Evolutionary conservation across 495 filamentous ascomycete genomes (phyloP).

Genomic region (Aspergillus sclerotioniger): DNA sequence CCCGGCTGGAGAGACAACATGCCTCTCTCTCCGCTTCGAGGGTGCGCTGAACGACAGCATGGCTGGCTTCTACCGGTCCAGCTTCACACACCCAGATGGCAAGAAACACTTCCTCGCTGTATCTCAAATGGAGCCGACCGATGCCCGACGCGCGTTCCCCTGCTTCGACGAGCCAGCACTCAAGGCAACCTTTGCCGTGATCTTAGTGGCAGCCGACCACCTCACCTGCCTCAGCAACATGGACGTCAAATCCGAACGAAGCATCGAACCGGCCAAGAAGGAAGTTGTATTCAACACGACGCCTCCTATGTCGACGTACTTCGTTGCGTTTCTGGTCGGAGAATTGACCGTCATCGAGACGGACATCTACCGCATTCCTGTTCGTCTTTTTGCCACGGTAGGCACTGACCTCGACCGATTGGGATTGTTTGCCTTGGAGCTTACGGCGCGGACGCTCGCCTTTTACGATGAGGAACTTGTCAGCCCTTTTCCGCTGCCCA

Average conservation of each 20-base stretch:
- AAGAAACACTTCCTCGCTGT: constrained; percentile 59
- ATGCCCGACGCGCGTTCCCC: constrained; percentile 64
- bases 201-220: constrained; percentile 59
- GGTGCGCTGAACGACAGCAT: constrained; percentile 65
- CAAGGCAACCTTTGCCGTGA: constrained; percentile 66
- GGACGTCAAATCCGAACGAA: constrained; percentile 59
- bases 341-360: constrained; percentile 65
- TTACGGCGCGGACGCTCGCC: constrained; percentile 55
- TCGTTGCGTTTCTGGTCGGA: constrained; percentile 66
- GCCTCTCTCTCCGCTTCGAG: constrained; percentile 59
- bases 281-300: constrained; percentile 65
- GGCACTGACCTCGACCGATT: constrained; percentile 60
- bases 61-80: constrained; percentile 67
- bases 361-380: constrained; percentile 61
- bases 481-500: constrained; percentile 55
- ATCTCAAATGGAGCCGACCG: constrained; percentile 67
- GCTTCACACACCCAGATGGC: constrained; percentile 55
- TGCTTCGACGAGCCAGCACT: constrained; percentile 71
- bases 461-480: constrained; percentile 58
- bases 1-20: constrained; percentile 55
- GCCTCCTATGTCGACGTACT: constrained; percentile 67
- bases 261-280: constrained; percentile 55
- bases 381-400: constrained; percentile 63
- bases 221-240: constrained; percentile 69
- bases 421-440: constrained; percentile 54